Percentiles rank a stretch among this genome's conserved stretches.
phyloP scores from a whole-genome alignment of 2,329 filamentous ascomycete species.

The Westerdykella ornata region DNA sequence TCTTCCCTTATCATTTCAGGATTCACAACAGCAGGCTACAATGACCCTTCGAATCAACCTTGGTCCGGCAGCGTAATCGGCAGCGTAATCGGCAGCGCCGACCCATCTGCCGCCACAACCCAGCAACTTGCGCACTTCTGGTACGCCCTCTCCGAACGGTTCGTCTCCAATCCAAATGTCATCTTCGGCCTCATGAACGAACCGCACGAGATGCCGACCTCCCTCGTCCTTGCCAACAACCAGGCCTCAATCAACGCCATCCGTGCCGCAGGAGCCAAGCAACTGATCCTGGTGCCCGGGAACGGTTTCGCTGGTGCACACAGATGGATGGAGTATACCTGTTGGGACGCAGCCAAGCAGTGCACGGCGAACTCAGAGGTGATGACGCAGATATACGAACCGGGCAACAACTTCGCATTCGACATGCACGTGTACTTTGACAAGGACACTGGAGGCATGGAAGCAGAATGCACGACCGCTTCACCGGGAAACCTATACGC shows the following conservation, averaged over 20 bases:
- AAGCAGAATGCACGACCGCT: constrained; percentile 42
- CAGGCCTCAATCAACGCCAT: constrained; percentile 46
- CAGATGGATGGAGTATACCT: constrained; percentile 38
- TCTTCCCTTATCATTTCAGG: background rate
- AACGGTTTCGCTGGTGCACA: constrained; percentile 48
- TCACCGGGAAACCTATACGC: constrained; percentile 38
- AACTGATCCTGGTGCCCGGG: constrained; percentile 46
- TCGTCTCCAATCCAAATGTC: constrained; percentile 39
- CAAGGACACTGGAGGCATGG: constrained; percentile 43
- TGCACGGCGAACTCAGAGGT: constrained; percentile 36
- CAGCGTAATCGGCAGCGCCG: constrained; percentile 31
- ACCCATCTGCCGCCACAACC: constrained; percentile 43
- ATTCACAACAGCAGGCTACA: constrained; percentile 36
- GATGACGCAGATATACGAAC: constrained; percentile 43
- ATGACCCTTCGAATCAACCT: constrained; percentile 46
- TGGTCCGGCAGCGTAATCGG: constrained; percentile 47
- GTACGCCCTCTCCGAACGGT: constrained; percentile 44
- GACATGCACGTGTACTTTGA: constrained; percentile 51
- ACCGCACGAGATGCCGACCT: constrained; percentile 47
- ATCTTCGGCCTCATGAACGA: constrained; percentile 49
- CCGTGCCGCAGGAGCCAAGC: constrained; percentile 39
- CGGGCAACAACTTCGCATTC: constrained; percentile 45
- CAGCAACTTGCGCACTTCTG: constrained; percentile 46
- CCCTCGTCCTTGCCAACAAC: constrained; percentile 43
- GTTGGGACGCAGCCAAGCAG: constrained; percentile 12